Percentiles rank a stretch among this genome's conserved stretches.
These are phyloP conservation scores for Shiraia sp. DNA, from an alignment of 2,329 filamentous ascomycete genomes.

Conservation along the genomic window DNA sequence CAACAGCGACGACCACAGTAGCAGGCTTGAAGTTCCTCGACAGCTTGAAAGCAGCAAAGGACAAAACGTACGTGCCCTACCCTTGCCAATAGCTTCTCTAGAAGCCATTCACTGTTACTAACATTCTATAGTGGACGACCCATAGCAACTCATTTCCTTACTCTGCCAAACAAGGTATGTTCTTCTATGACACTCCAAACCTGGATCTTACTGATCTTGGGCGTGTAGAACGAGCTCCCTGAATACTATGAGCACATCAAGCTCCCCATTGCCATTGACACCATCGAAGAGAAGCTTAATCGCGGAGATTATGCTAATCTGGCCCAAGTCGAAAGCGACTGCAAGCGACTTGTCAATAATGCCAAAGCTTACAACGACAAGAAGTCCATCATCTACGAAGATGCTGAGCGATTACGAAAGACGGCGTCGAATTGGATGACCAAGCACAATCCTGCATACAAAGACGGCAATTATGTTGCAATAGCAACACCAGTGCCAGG, in stretches of 20 bases:
- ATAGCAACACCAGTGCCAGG: slow-evolving; percentile 73
- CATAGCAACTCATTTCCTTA: slow-evolving; percentile 76
- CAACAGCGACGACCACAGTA: slow-evolving; percentile 68
- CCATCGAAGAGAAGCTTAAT: slow-evolving; percentile 74
- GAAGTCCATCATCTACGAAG: slow-evolving; percentile 72
- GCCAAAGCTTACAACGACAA: slow-evolving; percentile 83
- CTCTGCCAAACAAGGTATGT: slow-evolving; percentile 63
- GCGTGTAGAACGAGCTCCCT: slow-evolving; percentile 59
- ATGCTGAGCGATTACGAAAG: slow-evolving; percentile 86
- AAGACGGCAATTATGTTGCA: slow-evolving; percentile 66
- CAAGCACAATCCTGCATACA: slow-evolving; percentile 82
- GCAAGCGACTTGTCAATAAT: slow-evolving; percentile 86
- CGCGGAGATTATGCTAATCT: slow-evolving; percentile 70
- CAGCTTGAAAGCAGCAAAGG: slow-evolving; percentile 73
- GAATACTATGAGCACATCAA: slow-evolving; percentile 79
- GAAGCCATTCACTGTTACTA: slow-evolving; percentile 16
- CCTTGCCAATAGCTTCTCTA: slow-evolving; percentile 1
- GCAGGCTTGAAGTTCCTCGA: slow-evolving; percentile 75
- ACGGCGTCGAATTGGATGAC: slow-evolving; percentile 87
- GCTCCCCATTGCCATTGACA: slow-evolving; percentile 77
- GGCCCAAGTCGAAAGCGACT: slow-evolving; percentile 77
- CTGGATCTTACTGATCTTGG: slow-evolving; percentile 18
- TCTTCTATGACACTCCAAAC: slow-evolving; percentile 9
- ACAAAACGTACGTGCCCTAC: slow-evolving; percentile 71
- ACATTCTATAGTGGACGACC: slow-evolving; percentile 61